Evolutionary conservation across 1,139 yeast genomes (phyloP), one percentile per base, ranked within the genome.

Genomic region (Blastobotrys indianensis): DNA sequence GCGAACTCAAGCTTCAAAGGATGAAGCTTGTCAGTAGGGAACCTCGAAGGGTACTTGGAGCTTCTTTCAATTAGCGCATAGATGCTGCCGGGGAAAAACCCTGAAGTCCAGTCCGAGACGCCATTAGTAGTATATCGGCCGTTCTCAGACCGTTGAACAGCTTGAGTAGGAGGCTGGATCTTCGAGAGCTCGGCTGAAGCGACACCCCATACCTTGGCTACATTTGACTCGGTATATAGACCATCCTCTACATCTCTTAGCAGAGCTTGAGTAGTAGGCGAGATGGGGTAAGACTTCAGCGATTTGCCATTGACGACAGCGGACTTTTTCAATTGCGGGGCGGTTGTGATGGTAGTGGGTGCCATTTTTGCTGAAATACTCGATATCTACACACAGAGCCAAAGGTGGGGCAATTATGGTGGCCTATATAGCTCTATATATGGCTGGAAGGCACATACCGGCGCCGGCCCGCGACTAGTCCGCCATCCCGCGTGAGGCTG

Each of bases 31-130:
- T 43, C 39, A 6, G 44, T 37, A n/a, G 43, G 43, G 32, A 40
- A 25, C 17, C 28, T 16, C 13, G 32, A 37, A 2, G 43, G 43
- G 13, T 40, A 25, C 15, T 40, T 40, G 12, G 23, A 2, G 15
- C 29, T 17, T 28, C 66, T 51, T 47, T 62, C 66, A 10, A 54
- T 44, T 11, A 62, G 40, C 2, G 57, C 52, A 42, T 56, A 58
- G 2, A 62, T 41, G 3, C 59, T 52, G 0, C 65, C 65, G 2
- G 65, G 64, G 42, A 62, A 62, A 49, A 60, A 62, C 8, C 65
- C 65, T 9, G 60, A 45, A 1, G 65, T 62, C 65, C 65, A 61
- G 37, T 40, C 43, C 3, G 16, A 16, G 5, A 34, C 37, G 4
- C 13, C 12, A 25, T 34, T 34, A 25, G 37, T 34, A 12, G 28